phyloP scores from a whole-genome alignment of 805 yeast genomes.

The Ogataea degrootiae region DNA sequence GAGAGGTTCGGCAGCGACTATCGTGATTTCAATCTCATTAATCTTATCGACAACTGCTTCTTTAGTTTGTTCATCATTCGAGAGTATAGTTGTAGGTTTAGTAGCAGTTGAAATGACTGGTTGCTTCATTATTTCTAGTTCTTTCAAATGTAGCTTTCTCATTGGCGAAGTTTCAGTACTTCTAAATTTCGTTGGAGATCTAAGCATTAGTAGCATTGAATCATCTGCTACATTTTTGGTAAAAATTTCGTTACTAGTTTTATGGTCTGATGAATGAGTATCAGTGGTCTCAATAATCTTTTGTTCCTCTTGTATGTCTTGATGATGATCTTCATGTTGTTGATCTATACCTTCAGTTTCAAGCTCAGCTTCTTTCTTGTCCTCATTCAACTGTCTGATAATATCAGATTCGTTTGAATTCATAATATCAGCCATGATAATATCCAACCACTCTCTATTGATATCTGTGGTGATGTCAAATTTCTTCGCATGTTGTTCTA shows the following conservation, averaged over 20 bases:
- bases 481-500: slow-evolving; percentile 21
- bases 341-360: background rate
- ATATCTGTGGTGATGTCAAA: slow-evolving; percentile 21
- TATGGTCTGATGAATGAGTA: background rate
- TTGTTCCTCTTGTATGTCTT: background rate
- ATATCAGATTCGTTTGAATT: slow-evolving; percentile 3
- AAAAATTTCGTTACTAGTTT: background rate
- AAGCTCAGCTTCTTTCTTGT: background rate
- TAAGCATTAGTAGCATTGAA: slow-evolving; percentile 11
- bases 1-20: too few species aligned
- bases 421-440: slow-evolving; percentile 22
- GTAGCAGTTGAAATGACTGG: slow-evolving; percentile 11
- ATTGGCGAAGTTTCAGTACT: slow-evolving; percentile 15
- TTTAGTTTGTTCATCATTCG: too few species aligned
- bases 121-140: slow-evolving; percentile 13
- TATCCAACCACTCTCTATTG: slow-evolving; percentile 28
- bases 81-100: too few species aligned
- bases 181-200: slow-evolving; percentile 22
- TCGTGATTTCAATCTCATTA: too few species aligned
- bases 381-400: background rate
- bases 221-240: slow-evolving; percentile 6
- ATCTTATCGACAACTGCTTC: too few species aligned
- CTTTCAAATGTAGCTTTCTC: slow-evolving; percentile 12
- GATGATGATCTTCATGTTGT: background rate
- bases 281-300: background rate